These are phyloP conservation scores for Phlebiopsis flavidoalba DNA, from an alignment of 768 basidiomycete genomes.

Conservation along the genomic window DNA sequence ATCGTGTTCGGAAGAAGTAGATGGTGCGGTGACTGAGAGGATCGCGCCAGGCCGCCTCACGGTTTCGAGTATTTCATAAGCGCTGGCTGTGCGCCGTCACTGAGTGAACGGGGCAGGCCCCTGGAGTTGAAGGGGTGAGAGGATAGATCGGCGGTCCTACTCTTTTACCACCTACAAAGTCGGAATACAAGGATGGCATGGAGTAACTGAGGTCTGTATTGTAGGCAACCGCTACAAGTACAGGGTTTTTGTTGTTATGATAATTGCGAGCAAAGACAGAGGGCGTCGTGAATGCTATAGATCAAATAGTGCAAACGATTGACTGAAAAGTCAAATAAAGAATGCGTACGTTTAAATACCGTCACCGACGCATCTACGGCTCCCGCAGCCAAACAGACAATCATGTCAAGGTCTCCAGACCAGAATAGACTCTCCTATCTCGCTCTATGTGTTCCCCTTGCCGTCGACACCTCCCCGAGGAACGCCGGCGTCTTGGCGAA, in stretches of 20 bases:
- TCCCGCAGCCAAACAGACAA: background rate
- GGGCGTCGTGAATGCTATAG: background rate
- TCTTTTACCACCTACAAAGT: background rate
- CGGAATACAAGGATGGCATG: background rate
- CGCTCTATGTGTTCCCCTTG: background rate
- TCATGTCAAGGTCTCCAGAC: background rate
- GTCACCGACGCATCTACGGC: background rate
- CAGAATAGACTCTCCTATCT: background rate
- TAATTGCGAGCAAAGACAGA: background rate
- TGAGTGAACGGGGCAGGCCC: background rate
- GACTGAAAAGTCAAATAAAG: background rate
- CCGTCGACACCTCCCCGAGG: constrained; percentile 25
- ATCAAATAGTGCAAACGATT: background rate
- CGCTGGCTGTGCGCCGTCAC: background rate
- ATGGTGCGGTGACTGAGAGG: background rate
- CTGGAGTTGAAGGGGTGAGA: background rate
- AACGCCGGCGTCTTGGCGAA: constrained; percentile 33
- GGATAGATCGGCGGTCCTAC: background rate
- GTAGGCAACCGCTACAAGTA: background rate
- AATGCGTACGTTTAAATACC: background rate
- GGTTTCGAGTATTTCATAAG: background rate
- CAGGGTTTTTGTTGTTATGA: too few relatives aligned
- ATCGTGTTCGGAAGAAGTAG: background rate
- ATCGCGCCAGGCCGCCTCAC: background rate
- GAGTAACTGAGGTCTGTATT: background rate